Base-by-base conservation (phyloP, 2,329 filamentous ascomycete species). In the Parafenestella ontariensis region DNA sequence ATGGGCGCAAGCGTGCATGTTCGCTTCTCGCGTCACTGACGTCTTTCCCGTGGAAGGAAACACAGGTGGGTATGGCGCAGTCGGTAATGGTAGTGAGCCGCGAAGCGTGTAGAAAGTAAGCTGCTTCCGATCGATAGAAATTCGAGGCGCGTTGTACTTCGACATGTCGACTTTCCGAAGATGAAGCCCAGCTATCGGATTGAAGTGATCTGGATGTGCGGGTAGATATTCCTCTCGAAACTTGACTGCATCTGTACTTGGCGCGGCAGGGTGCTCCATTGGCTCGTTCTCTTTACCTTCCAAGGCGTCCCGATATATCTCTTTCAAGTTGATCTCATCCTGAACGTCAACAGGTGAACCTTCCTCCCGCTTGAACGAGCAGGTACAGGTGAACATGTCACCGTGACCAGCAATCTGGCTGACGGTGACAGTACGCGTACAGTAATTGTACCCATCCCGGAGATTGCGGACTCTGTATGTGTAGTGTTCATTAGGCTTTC, bases 1-100 rank as follows among this genome's bases (percentile, higher is more conserved):
- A 66, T 87, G 84, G 3, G 82, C 83, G 59, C 81, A 84, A 1
- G 83, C 80, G 58, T 86, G 83, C 17, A 86, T 68, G 58, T 86
- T 86, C 28, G 82, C 65, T 28, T 64, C 66, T 36, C 61, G 28
- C 2, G 65, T 65, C 5, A 66, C 31, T 1, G 45, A 33, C 3
- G 49, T 13, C 10, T 54, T 42, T 1, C 28, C 34, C 3, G 13
- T 18, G n/a, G 39, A 23, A 1, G 45, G 47, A 8, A 48, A 34
- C 7, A 3, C 23, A 0, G 62, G 62, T 13, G 65, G 66, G 47
- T 58, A 65, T 10, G 67, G 67, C 5, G 68, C 62, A 2, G 65
- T 69, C 1, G 69, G 61, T 9, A 68, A 23, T 0, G 70, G 66
- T 17, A 78, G 45, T 68, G 75, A 56, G 67, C 74, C 54, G 65